Base-by-base conservation (phyloP, 2,329 filamentous ascomycete genomes). In the Thielaviopsis musarum region DNA sequence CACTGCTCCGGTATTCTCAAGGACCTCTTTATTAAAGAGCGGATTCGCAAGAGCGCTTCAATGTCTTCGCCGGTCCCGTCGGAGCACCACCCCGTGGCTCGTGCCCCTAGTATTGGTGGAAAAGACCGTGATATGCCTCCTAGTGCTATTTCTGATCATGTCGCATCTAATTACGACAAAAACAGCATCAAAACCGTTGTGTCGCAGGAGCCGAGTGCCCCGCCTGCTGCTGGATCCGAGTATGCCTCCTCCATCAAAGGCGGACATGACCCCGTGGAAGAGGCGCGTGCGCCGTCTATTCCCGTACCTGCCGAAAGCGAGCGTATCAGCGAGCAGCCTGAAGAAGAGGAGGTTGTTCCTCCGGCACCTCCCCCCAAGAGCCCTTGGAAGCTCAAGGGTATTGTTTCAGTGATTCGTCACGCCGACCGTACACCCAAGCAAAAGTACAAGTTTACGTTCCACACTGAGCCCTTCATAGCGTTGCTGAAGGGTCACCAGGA, bases 391-490 rank as follows among this genome's bases (percentile, higher is more conserved):
- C 76, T 98, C 57, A 98, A 98, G 72, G 93, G 93, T 13, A 91
- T 98, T 73, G 91, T 98, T 0, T 91, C 91, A 1, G 93, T 98
- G 17, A 90, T 98, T 64, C 83, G 93, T 28, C 93, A 98, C 71
- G 94, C 94, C 2, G 93, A 98, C 72, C 85, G 93, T 60, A 98
- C 93, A 1, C 93, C 93, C 2, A 98, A 98, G 73, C 93, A 98
- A 67, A 98, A 98, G 70, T 96, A 96, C 77, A 98, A 98, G 70
- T 98, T 97, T 67, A 98, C 93, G 0, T 97, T 98, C 66, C 93
- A 98, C 68, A 95, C 90, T 0, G 88, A 91, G 63, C 93, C 93
- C 0, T 98, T 98, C 67, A 91, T 98, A 63, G 88, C 95, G 64
- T 77, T 98, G 3, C 80, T 98, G 51, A 95, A 91, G 69, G 93